phyloP scores from a whole-genome alignment of 2,329 filamentous ascomycete genomes.

The Talaromyces funiculosus region DNA sequence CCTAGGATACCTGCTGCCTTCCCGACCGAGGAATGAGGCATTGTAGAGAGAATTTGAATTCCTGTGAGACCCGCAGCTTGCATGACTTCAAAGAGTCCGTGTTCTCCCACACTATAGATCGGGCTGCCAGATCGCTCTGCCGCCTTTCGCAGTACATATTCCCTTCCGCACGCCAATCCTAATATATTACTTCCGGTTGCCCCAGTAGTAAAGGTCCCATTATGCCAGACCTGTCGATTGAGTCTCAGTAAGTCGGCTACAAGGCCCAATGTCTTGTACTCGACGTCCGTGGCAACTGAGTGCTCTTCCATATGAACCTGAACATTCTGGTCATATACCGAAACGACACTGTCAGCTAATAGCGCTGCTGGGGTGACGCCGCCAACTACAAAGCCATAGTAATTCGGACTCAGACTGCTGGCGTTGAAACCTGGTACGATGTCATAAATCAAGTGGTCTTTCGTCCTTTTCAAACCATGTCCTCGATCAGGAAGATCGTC shows the following conservation, averaged over 20 bases:
- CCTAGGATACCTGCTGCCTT: slow-evolving; percentile 83
- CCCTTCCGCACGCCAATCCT: slow-evolving; percentile 64
- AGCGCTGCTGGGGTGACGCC: slow-evolving; percentile 72
- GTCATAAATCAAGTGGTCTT: slow-evolving; percentile 36
- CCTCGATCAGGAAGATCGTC: slow-evolving; percentile 25
- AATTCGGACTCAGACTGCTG: slow-evolving; percentile 59
- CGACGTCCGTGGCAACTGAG: slow-evolving; percentile 68
- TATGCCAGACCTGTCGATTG: slow-evolving; percentile 54
- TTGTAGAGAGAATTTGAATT: slow-evolving; percentile 72
- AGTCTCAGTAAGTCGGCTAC: slow-evolving; percentile 63
- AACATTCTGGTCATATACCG: slow-evolving; percentile 75
- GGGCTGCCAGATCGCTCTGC: slow-evolving; percentile 30
- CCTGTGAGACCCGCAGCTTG: slow-evolving; percentile 56
- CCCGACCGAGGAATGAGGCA: slow-evolving; percentile 74
- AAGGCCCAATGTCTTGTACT: slow-evolving; percentile 65
- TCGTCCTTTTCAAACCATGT: slow-evolving; percentile 26
- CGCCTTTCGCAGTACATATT: slow-evolving; percentile 46
- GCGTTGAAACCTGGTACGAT: slow-evolving; percentile 57
- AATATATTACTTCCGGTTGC: slow-evolving; percentile 61
- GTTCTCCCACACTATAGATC: slow-evolving; percentile 55
- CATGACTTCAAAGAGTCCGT: slow-evolving; percentile 65
- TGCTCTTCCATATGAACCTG: slow-evolving; percentile 74
- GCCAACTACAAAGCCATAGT: slow-evolving; percentile 88
- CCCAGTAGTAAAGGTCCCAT: slow-evolving; percentile 74
- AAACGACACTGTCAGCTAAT: slow-evolving; percentile 79